Conservation (phyloP, 176 grass and related monocot species). For the Phoenix dactylifera region DNA sequence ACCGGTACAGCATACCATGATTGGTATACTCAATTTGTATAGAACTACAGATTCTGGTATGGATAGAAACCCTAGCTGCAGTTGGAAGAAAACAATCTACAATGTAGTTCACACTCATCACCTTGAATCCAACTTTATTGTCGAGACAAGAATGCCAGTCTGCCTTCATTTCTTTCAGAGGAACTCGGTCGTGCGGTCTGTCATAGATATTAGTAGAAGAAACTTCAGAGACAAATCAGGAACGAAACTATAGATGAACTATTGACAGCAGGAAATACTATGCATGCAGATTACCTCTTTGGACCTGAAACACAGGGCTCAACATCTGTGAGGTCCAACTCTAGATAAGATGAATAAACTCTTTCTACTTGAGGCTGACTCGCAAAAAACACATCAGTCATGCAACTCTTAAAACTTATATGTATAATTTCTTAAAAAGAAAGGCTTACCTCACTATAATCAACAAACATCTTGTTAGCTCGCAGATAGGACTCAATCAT, state of each 20-base stretch:
- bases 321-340: constrained; percentile 17
- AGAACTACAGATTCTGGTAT: no score
- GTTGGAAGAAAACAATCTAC: no score
- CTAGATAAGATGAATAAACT: constrained; percentile 22
- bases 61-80: no score
- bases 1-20: no score
- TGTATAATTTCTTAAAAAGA: neutral
- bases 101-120: neutral
- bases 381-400: neutral
- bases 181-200: constrained; percentile 22
- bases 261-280: no score
- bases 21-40: no score
- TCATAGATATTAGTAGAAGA: neutral
- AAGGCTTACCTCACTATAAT: constrained; percentile 23
- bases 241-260: neutral
- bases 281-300: constrained; percentile 1
- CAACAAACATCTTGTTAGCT: constrained; percentile 32
- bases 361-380: constrained; percentile 6
- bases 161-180: constrained; percentile 20
- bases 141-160: constrained; percentile 24
- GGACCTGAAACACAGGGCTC: constrained; percentile 21
- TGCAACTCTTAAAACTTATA: neutral
- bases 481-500: constrained; percentile 32
- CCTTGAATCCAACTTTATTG: constrained; percentile 23
- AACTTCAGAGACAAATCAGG: neutral